Base-by-base conservation (phyloP, 257 asterid genomes). In the Solanum ahanhuiri region DNA sequence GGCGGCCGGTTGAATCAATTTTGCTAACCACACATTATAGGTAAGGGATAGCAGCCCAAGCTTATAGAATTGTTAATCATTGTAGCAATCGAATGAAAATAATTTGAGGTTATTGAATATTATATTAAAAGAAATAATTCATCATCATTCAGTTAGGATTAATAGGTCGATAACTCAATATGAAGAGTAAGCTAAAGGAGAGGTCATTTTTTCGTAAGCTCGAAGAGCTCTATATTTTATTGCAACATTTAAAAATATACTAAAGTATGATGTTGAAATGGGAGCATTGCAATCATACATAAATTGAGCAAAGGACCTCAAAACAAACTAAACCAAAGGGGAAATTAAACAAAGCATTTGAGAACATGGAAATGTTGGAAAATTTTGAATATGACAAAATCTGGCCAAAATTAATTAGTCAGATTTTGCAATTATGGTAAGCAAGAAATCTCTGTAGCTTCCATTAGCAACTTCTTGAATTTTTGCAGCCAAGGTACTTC, bases 391-490 rank as follows among this genome's bases (percentile, higher is more conserved):
- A 25, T 51, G 43, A n/a, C 23, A 54, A 63, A 76, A 64, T 18
- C 7, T 76, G 66, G 7, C 3, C 54, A 5, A 81, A 63, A 86
- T 48, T 20, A 72, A 83, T 85, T 41, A 35, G 33, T 70, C 83
- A n/a, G 85, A 34, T 41, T 88, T 93, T 88, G 94, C 92, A 69
- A 92, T 72, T 66, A 95, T 87, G 82, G 96, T 88, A 58, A 94
- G 95, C 94, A 95, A 89, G 91, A 95, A 93, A 89, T 95, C 98
- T 85, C 91, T 92, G 43, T 94, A 95, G 86, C 91, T 95, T 57
- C 98, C 98, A 86, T 92, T 93, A 72, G 96, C 95, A 1, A 91
- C 92, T 58, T 93, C 94, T 90, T 91, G 93, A 89, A 95, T 89
- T 89, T 90, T 95, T 41, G 86, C 86, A 34, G 91, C n/a, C 30